Evolutionary conservation across 2,329 filamentous ascomycete genomes (phyloP).

Genomic region (Aquanectria penicillioides): DNA sequence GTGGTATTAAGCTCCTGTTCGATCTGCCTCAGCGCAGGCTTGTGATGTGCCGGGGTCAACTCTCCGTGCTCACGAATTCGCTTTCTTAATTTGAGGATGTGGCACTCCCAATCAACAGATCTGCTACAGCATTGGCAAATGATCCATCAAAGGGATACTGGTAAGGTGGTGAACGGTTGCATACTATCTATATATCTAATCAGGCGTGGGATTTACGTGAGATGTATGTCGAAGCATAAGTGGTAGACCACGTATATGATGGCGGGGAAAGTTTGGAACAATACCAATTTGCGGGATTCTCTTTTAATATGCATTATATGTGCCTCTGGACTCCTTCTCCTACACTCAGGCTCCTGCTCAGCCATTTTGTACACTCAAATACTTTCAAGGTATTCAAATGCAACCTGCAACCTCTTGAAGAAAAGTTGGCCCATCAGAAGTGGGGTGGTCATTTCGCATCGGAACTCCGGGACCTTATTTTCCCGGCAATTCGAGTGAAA

Average conservation of each 20-base stretch:
- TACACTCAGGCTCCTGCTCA: too few species aligned
- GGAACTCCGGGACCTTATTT: constrained; percentile 12
- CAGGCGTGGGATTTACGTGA: constrained; percentile 13
- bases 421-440: too few species aligned
- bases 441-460: not conserved
- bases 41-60: too few species aligned
- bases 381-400: too few species aligned
- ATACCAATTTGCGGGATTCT: constrained; percentile 4
- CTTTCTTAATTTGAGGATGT: too few species aligned
- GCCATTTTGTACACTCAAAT: too few species aligned
- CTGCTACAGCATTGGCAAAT: not conserved
- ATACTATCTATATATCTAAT: constrained; percentile 8
- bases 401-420: too few species aligned
- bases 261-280: constrained; percentile 1
- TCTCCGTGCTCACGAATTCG: too few species aligned
- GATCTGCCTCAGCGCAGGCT: too few species aligned
- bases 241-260: not conserved
- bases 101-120: not conserved
- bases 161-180: not conserved
- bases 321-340: too few species aligned
- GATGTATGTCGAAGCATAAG: constrained; percentile 5
- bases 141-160: not conserved
- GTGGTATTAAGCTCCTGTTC: too few species aligned
- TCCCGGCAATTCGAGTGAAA: constrained; percentile 33
- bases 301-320: too few species aligned